Conservation (phyloP, 257 asterid genomes). For the Anisodus tanguticus region DNA sequence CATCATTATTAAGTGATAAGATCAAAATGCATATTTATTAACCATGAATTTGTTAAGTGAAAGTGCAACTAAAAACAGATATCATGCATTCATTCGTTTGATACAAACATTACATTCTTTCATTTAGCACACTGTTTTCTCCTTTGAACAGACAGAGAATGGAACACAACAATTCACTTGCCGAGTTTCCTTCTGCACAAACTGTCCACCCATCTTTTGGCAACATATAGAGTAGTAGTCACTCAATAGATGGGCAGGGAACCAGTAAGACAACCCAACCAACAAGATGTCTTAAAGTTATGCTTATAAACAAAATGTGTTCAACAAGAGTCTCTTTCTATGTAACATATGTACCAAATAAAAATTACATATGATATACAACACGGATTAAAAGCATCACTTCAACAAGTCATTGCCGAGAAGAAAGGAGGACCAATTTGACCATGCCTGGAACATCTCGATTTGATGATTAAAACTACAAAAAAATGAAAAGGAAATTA, state of each 20-base stretch:
- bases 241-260: constrained; percentile 20
- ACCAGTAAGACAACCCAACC: constrained; percentile 3
- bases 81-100: neutral
- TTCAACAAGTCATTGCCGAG: constrained; percentile 43
- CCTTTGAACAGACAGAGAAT: neutral
- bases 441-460: constrained; percentile 35
- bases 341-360: constrained; percentile 40
- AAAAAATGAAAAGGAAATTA: constrained; percentile 38
- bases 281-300: constrained; percentile 28
- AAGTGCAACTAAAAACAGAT: neutral
- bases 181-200: neutral
- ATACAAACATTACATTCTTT: too few relatives aligned
- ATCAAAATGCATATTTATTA: neutral
- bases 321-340: constrained; percentile 26
- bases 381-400: constrained; percentile 41
- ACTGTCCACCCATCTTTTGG: constrained; percentile 2
- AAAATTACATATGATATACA: constrained; percentile 61
- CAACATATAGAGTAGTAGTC: neutral
- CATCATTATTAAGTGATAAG: neutral
- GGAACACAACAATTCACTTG: neutral
- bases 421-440: constrained; percentile 34
- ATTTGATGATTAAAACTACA: constrained; percentile 9
- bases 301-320: constrained; percentile 39
- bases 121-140: neutral
- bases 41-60: neutral